phyloP scores from a whole-genome alignment of 371 early-diverging fungal species.

The Mortierella sp. region DNA sequence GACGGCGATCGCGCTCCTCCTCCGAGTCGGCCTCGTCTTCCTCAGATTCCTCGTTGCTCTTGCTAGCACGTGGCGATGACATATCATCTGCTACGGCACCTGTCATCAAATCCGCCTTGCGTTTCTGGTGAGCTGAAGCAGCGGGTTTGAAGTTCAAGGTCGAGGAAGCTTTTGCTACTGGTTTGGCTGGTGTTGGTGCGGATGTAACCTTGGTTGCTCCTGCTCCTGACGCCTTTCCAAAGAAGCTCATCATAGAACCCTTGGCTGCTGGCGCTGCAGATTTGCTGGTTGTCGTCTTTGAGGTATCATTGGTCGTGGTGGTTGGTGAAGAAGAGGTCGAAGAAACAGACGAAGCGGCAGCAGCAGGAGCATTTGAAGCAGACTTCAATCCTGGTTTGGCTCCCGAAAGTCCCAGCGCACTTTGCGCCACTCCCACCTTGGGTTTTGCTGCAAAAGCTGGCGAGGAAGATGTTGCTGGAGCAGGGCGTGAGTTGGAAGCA shows the following conservation, averaged over 20 bases:
- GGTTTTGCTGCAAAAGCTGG: slow-evolving; percentile 11
- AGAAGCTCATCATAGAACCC: slow-evolving; percentile 46
- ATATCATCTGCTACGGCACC: background rate
- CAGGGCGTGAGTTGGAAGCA: slow-evolving; percentile 6
- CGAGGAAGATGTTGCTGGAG: slow-evolving; percentile 11
- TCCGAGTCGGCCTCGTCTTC: slow-evolving; percentile 53
- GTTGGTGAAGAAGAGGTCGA: background rate
- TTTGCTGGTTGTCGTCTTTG: slow-evolving; percentile 2
- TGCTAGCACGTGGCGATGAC: slow-evolving; percentile 4
- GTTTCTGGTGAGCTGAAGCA: slow-evolving; percentile 31
- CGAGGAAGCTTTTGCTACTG: slow-evolving; percentile 8
- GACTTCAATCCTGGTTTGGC: slow-evolving; percentile 1
- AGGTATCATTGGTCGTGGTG: background rate
- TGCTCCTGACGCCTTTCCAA: slow-evolving; percentile 40
- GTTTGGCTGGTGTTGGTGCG: slow-evolving; percentile 2
- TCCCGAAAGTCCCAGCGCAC: slow-evolving; percentile 4
- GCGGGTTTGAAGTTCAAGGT: slow-evolving; percentile 33
- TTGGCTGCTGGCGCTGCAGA: slow-evolving; percentile 18
- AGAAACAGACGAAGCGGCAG: background rate
- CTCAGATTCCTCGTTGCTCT: slow-evolving; percentile 9
- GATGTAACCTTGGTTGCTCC: slow-evolving; percentile 21
- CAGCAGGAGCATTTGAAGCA: background rate
- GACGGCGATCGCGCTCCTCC: slow-evolving; percentile 55
- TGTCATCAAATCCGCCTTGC: slow-evolving; percentile 45
- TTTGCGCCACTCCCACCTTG: slow-evolving; percentile 1